Percentiles rank a stretch among this genome's conserved stretches.
Evolutionary conservation across 352 stramenopile species (phyloP).

Genomic region (Pythium brachiatum): DNA sequence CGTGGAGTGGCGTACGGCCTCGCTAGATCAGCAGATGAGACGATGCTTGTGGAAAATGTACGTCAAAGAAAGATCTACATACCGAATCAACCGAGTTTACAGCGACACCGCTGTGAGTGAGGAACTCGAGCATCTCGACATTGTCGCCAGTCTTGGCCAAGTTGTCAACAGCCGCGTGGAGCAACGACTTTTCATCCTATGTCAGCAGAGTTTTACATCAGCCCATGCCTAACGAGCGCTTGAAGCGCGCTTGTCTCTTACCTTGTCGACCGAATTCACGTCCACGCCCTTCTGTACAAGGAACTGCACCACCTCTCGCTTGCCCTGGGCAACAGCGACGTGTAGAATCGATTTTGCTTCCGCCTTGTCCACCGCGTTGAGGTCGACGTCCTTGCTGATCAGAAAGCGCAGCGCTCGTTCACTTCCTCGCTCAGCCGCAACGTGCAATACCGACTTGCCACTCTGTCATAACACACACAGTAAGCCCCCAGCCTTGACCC

Average conservation of each 20-base stretch:
- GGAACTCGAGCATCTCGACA: conserved; percentile 1
- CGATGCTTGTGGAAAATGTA: too few species aligned
- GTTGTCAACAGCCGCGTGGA: conserved; percentile 6
- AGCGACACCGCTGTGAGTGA: background rate
- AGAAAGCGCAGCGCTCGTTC: background rate
- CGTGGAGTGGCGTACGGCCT: conserved; percentile 14
- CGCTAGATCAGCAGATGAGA: background rate
- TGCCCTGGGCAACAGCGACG: background rate
- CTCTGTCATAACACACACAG: background rate
- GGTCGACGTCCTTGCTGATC: background rate
- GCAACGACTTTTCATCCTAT: conserved; percentile 1
- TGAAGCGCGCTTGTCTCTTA: background rate
- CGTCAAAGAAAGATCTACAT: background rate
- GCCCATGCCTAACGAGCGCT: background rate
- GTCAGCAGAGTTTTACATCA: background rate
- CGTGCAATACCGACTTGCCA: background rate
- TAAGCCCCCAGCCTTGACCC: background rate
- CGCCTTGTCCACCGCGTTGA: background rate
- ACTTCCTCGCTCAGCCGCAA: background rate
- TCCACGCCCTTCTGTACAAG: background rate
- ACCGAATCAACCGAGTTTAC: conserved; percentile 17
- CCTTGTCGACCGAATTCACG: conserved; percentile 1
- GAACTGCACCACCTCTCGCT: background rate
- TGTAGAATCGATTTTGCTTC: conserved; percentile 4
- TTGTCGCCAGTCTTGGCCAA: background rate